Conservation (phyloP, 2,329 filamentous ascomycete species). For the Colletotrichum melonis region DNA sequence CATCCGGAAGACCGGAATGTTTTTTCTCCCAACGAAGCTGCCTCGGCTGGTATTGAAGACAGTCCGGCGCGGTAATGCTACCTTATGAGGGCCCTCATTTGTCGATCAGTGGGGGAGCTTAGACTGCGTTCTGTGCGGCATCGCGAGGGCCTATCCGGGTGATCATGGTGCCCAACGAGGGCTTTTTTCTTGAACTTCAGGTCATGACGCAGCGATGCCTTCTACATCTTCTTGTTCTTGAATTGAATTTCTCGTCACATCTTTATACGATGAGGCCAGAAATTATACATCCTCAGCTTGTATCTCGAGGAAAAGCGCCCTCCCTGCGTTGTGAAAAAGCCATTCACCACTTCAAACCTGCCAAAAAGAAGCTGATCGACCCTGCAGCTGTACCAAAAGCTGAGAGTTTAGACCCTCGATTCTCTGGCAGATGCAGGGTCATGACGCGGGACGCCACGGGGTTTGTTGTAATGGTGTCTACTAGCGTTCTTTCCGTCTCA, state of each 20-base stretch:
- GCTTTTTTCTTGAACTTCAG: background rate
- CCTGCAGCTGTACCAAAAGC: background rate
- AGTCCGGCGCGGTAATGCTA: background rate
- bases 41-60: background rate
- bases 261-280: too few species aligned
- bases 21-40: background rate
- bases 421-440: background rate
- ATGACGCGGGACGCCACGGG: background rate
- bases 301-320: too few species aligned
- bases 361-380: background rate
- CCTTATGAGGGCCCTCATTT: background rate
- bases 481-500: background rate
- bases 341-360: too few species aligned
- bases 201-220: background rate
- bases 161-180: background rate
- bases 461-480: background rate
- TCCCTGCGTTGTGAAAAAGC: background rate
- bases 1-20: background rate
- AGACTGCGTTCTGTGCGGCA: background rate
- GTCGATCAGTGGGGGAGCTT: conserved; percentile 1
- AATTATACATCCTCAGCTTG: too few species aligned
- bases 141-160: background rate
- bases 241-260: too few species aligned
- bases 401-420: background rate
- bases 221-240: background rate